Conservation (phyloP, 2,329 filamentous ascomycete species). For the Seiridium cupressi region DNA sequence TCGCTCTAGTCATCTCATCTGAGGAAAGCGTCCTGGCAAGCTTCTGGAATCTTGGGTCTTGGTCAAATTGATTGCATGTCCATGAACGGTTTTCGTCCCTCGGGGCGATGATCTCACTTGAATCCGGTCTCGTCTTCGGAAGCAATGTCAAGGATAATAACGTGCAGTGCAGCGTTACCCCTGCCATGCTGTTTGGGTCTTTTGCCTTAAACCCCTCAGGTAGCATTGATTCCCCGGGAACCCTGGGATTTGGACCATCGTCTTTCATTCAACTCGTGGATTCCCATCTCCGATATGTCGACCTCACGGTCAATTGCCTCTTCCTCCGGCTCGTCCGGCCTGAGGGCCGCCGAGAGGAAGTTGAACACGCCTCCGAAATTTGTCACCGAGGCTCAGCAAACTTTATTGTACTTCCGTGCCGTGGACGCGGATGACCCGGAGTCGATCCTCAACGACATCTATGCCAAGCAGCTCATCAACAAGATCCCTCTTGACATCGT, state of each 20-base stretch:
- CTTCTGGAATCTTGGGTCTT: not conserved
- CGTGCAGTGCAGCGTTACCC: not conserved
- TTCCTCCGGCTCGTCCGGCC: not conserved
- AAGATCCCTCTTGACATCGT: conserved; percentile 9
- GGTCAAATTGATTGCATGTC: not conserved
- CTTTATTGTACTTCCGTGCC: conserved; percentile 12
- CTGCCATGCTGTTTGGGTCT: not conserved
- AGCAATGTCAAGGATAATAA: not conserved
- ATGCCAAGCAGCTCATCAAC: conserved; percentile 13
- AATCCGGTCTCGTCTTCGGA: not conserved
- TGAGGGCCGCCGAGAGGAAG: not conserved
- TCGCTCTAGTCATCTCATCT: not conserved
- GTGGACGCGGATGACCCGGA: conserved; percentile 9
- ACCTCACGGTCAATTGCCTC: conserved; percentile 1
- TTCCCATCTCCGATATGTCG: not conserved
- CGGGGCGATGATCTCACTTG: conserved; percentile 1
- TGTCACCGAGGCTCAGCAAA: conserved; percentile 9
- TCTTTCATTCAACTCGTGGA: not conserved
- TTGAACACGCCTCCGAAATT: not conserved
- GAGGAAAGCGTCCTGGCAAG: not conserved
- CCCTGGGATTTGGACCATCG: not conserved
- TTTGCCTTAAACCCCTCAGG: not conserved
- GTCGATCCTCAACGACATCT: conserved; percentile 12
- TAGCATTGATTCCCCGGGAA: not conserved
- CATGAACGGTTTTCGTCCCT: not conserved